Conservation (phyloP, 805 yeast genomes). For the Yarrowia sp. region DNA sequence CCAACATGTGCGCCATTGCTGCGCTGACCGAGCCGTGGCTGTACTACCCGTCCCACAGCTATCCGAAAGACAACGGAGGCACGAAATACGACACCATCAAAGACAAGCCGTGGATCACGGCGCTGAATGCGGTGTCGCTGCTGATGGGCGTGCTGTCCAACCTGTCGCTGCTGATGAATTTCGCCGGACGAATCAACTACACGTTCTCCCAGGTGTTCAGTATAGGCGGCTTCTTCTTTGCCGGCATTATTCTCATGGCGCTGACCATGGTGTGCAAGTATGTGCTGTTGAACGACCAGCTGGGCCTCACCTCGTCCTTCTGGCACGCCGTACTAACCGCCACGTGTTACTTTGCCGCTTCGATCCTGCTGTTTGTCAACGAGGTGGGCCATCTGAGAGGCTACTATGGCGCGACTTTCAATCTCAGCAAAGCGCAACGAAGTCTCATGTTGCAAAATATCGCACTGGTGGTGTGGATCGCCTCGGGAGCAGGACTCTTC, state of each 20-base stretch:
- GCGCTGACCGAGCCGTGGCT: slow-evolving; percentile 75
- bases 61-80: slow-evolving; percentile 17
- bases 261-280: slow-evolving; percentile 55
- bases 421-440: slow-evolving; percentile 70
- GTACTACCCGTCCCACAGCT: slow-evolving; percentile 9
- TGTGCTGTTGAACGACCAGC: slow-evolving; percentile 45
- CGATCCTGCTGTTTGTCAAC: slow-evolving; percentile 62
- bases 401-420: slow-evolving; percentile 74
- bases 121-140: slow-evolving; percentile 68
- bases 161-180: slow-evolving; percentile 69
- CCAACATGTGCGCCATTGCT: slow-evolving; percentile 74
- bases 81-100: slow-evolving; percentile 48
- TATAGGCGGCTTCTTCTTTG: slow-evolving; percentile 68
- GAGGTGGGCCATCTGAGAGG: slow-evolving; percentile 63
- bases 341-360: slow-evolving; percentile 64
- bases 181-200: slow-evolving; percentile 65
- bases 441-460: slow-evolving; percentile 75
- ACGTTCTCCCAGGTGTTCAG: slow-evolving; percentile 67
- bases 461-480: slow-evolving; percentile 69
- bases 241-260: slow-evolving; percentile 60
- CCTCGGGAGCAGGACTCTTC: slow-evolving; percentile 71
- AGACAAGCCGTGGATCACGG: slow-evolving; percentile 56
- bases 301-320: slow-evolving; percentile 49
- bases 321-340: slow-evolving; percentile 79
- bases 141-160: slow-evolving; percentile 73